A percentile compares a stretch with the other conserved stretches of the same genome.
Evolutionary conservation across 805 yeast species (phyloP).

Genomic region (Saccharomycopsis schoenii): DNA sequence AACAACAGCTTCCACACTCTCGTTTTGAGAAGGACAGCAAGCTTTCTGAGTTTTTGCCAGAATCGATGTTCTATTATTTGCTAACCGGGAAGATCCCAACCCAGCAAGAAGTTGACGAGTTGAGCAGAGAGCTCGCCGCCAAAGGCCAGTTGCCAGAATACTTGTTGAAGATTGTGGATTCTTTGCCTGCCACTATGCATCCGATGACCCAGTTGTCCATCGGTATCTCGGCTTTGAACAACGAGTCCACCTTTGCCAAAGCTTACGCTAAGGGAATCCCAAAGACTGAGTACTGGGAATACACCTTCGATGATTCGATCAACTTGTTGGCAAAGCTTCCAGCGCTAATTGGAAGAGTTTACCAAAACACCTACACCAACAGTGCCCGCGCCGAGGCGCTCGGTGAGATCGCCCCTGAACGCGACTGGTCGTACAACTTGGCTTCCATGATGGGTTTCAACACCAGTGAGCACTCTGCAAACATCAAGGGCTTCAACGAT

Average conservation of each 20-base stretch:
- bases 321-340: conserved; percentile 68
- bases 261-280: conserved; percentile 63
- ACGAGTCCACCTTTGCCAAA: conserved; percentile 60
- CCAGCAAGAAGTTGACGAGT: conserved; percentile 42
- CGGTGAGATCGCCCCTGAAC: conserved; percentile 42
- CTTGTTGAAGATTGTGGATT: conserved; percentile 49
- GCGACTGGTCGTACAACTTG: conserved; percentile 68
- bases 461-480: conserved; percentile 26
- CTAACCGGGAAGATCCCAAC: conserved; percentile 68
- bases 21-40: conserved; percentile 30
- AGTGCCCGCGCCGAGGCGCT: conserved; percentile 42
- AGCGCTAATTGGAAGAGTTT: conserved; percentile 62
- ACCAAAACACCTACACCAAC: conserved; percentile 45
- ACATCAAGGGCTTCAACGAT: conserved; percentile 22
- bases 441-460: conserved; percentile 55
- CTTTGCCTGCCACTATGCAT: conserved; percentile 58
- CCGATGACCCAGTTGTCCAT: conserved; percentile 81
- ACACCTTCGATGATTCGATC: conserved; percentile 61
- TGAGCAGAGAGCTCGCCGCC: conserved; percentile 53
- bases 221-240: conserved; percentile 64
- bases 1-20: conserved; percentile 50
- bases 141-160: conserved; percentile 58
- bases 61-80: conserved; percentile 68
- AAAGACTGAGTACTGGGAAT: conserved; percentile 67
- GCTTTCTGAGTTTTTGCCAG: conserved; percentile 59